Conservation (phyloP, 2,329 filamentous ascomycete genomes). For the Tolypocladium cylindrosporum region DNA sequence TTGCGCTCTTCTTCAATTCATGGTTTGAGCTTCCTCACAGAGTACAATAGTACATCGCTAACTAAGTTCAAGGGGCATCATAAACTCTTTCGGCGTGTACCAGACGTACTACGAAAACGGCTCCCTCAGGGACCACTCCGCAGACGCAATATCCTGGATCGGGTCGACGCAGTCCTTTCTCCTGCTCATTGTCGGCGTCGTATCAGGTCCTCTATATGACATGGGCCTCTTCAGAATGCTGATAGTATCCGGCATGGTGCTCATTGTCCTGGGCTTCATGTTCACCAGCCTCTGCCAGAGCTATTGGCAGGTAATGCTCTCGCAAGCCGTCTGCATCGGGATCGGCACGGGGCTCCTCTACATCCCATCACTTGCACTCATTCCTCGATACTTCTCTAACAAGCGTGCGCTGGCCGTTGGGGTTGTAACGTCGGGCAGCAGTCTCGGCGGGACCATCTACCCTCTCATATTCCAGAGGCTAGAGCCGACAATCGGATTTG, state of each 20-base stretch:
- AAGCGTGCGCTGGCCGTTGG: constrained; percentile 31
- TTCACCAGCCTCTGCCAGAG: constrained; percentile 22
- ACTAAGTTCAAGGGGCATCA: constrained; percentile 14
- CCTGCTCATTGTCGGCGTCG: constrained; percentile 23
- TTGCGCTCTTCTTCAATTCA: neutral
- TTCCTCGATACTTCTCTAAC: constrained; percentile 23
- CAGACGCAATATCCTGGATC: constrained; percentile 24
- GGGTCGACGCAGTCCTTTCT: constrained; percentile 26
- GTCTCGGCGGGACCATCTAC: constrained; percentile 27
- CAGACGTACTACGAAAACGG: constrained; percentile 21
- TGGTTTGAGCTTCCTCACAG: neutral
- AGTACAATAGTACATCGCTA: neutral
- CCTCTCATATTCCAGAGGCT: constrained; percentile 25
- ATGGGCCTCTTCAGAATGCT: constrained; percentile 23
- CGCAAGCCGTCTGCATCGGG: constrained; percentile 31
- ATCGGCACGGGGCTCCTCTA: constrained; percentile 29
- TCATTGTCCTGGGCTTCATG: constrained; percentile 28
- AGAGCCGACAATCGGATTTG: constrained; percentile 18
- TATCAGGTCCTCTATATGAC: constrained; percentile 29
- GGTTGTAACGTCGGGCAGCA: constrained; percentile 29
- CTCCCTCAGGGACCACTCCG: constrained; percentile 13
- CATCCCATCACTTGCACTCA: constrained; percentile 27
- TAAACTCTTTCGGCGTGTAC: constrained; percentile 26
- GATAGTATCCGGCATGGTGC: constrained; percentile 19
- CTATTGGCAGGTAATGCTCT: constrained; percentile 32